Evolutionary conservation across 2,329 filamentous ascomycete genomes (phyloP).

Genomic region (Fonsecaea multimorphosa): DNA sequence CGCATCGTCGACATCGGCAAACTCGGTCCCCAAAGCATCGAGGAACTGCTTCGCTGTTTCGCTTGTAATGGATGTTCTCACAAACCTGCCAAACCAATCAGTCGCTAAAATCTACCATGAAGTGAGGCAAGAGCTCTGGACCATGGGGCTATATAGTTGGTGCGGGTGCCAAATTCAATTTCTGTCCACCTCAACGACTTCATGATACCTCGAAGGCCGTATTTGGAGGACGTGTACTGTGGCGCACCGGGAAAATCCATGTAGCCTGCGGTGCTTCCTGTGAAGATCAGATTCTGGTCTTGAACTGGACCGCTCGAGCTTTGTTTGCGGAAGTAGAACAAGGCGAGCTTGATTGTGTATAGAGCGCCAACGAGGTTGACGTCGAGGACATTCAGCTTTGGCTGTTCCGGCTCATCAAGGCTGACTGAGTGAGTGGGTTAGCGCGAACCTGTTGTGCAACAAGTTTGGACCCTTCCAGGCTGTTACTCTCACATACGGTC

Average conservation of each 20-base stretch:
- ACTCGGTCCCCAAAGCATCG: neutral
- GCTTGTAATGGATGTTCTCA: neutral
- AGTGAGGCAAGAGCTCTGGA: constrained; percentile 18
- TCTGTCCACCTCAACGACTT: constrained; percentile 41
- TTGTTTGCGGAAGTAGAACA: constrained; percentile 43
- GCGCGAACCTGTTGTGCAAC: neutral
- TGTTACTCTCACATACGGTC: neutral
- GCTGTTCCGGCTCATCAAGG: constrained; percentile 36
- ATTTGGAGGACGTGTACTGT: constrained; percentile 46
- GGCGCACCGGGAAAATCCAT: constrained; percentile 43
- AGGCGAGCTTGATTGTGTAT: constrained; percentile 19
- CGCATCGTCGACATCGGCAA: neutral
- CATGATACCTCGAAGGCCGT: constrained; percentile 47
- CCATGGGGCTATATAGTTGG: constrained; percentile 48
- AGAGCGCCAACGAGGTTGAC: constrained; percentile 13
- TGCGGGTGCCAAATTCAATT: constrained; percentile 38
- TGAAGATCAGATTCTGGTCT: constrained; percentile 41
- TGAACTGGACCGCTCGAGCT: constrained; percentile 39
- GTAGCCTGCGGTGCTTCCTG: constrained; percentile 44
- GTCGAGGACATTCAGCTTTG: constrained; percentile 33
- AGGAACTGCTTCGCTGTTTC: neutral
- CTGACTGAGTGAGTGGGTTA: constrained; percentile 1
- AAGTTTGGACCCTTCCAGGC: neutral
- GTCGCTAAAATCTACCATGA: neutral
- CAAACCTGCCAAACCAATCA: neutral